Conservation (phyloP, 805 yeast genomes). For the Yarrowia sp. region DNA sequence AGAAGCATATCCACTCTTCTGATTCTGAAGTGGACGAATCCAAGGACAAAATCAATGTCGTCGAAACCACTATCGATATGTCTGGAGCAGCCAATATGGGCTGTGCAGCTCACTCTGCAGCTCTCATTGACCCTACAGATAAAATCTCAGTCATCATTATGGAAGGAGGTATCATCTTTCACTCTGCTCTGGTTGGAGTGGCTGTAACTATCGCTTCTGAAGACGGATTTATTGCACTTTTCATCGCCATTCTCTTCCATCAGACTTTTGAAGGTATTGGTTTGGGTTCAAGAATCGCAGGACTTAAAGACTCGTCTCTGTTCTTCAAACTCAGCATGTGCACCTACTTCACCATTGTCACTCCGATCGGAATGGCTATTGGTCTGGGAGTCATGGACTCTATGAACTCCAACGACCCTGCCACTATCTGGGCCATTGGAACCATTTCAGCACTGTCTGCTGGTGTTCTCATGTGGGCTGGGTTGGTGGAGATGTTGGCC, state of each 20-base stretch:
- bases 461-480: slow-evolving; percentile 70
- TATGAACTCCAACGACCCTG: slow-evolving; percentile 61
- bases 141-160: slow-evolving; percentile 25
- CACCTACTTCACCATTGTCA: slow-evolving; percentile 54
- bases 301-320: slow-evolving; percentile 51
- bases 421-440: slow-evolving; percentile 62
- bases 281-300: slow-evolving; percentile 68
- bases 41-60: not conserved
- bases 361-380: slow-evolving; percentile 69
- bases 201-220: slow-evolving; percentile 58
- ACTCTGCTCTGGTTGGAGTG: slow-evolving; percentile 62
- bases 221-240: slow-evolving; percentile 54
- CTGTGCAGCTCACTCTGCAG: slow-evolving; percentile 45
- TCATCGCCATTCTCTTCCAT: slow-evolving; percentile 59
- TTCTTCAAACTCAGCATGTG: slow-evolving; percentile 29
- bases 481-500: slow-evolving; percentile 71
- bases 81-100: not conserved
- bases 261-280: slow-evolving; percentile 82
- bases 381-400: slow-evolving; percentile 69
- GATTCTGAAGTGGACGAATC: slow-evolving; percentile 2
- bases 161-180: slow-evolving; percentile 67
- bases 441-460: slow-evolving; percentile 68
- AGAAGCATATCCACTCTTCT: slow-evolving; percentile 7
- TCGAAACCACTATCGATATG: not conserved
- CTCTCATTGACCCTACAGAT: slow-evolving; percentile 44